Base-by-base conservation (phyloP, 2,329 filamentous ascomycete genomes). In the Bipolaris cookei region DNA sequence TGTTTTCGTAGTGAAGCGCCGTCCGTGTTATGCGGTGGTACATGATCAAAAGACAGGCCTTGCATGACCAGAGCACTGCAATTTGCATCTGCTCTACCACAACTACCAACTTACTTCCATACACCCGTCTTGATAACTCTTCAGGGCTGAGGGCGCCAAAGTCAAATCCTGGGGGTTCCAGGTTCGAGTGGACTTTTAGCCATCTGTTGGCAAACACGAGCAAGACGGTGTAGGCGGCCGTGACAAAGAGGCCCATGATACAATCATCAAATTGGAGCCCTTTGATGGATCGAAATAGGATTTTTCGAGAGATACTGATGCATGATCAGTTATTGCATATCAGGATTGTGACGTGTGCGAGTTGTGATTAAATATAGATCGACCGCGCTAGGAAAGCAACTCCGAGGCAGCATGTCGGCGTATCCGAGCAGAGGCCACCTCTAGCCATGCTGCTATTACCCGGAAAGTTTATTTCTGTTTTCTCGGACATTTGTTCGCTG, bases 201-300 rank as follows among this genome's bases (percentile, higher is more conserved):
- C 80, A 78, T 42, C 76, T 74, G 61, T 81, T 82, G 60, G 80
- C 76, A n/a, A 76, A 75, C 11, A 79, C 77, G 30, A 87, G 77
- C 18, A 84, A 76, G 4, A 76, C 76, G 30, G 81, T 83, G 56
- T 86, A 83, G 45, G 75, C 75, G 11, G 74, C 75, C 59, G 82
- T 73, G 6, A 82, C 79, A 52, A 85, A 75, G 7, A 82, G 39
- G 11, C 67, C 70, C 83, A 87, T 87, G 21, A 84, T 73, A 65
- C 81, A 86, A 66, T 88, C 85, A 63, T 87, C 85, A 23, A 80
- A 65, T 63, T 84, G 81, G n/a, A 85, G 79, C 6, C 76, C 76
- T 39, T 72, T 77, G 63, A 80, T 72, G 37, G 80, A 79, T 14
- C 82, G 78, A 48, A 86, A 76, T 8, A 78, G 72, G 34, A 81